Base-by-base conservation (phyloP, 2,329 filamentous ascomycete genomes). In the Colletotrichum sp. region DNA sequence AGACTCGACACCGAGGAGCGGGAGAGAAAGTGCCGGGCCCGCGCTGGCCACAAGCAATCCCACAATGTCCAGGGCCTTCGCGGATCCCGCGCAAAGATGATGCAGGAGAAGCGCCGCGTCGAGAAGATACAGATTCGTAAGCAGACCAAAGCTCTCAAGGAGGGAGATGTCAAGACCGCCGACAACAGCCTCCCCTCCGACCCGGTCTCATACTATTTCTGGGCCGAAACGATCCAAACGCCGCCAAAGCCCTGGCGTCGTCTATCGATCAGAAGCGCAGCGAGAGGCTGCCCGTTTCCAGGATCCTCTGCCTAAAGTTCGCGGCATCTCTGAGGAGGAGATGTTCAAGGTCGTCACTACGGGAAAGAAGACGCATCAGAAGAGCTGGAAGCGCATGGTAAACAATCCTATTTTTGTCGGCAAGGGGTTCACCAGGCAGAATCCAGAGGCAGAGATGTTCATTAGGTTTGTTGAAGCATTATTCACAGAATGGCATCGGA, bases 141-240 rank as follows among this genome's bases (percentile, higher is more conserved):
- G 36, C 0, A 5, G 16, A 9, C 5, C 16, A 3, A 39, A 39
- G 36, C 5, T 39, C 0, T 39, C 8, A 8, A 44, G 8, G 8
- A 44, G 36, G 5, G 2, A 6, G 6, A 44, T 18, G 2, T 44
- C 36, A 44, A 3, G 36, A 44, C 0, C 16, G 36, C 36, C 5
- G 16, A 44, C 0, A 8, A 18, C 36, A 18, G 16, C 5, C 36
- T 44, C 2, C 36, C 36, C 1, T n/a, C 0, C 16, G 16, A n/a
- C 16, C 16, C 16, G 8, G 16, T 44, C 5, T n/a, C n/a, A n/a
- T n/a, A n/a, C n/a, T n/a, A n/a, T n/a, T 44, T 5, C 36, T 44
- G 3, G 36, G 10, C 36, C 36, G 16, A 18, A 10, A 44, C 36
- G 7, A 44, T 0, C 16, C 16, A 5, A 44, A 8, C 8, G 36